Conservation (phyloP, 2,329 filamentous ascomycete species). For the Domatiomyces globalis region DNA sequence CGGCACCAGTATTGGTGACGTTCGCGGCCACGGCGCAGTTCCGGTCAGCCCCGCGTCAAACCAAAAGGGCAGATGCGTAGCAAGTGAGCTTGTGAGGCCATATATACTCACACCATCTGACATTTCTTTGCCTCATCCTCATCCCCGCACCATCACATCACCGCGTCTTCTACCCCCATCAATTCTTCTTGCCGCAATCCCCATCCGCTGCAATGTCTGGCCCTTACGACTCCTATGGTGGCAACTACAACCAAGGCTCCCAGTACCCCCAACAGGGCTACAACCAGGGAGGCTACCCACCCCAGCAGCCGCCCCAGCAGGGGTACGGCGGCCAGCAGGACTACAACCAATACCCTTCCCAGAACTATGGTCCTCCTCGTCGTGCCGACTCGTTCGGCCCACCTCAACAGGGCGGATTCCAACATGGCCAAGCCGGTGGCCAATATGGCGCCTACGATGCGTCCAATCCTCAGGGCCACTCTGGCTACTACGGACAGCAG, state of each 20-base stretch:
- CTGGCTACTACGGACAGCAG: constrained; percentile 24
- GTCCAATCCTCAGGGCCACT: constrained; percentile 23
- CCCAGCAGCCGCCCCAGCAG: constrained; percentile 22
- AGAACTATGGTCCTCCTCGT: constrained; percentile 33
- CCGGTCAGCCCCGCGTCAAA: neutral
- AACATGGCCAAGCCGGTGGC: constrained; percentile 29
- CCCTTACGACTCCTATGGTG: constrained; percentile 15
- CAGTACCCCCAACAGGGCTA: constrained; percentile 21
- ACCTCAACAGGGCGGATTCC: constrained; percentile 33
- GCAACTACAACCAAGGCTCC: constrained; percentile 16
- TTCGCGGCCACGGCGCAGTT: neutral
- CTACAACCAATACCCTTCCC: constrained; percentile 19
- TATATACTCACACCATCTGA: neutral
- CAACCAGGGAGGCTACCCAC: constrained; percentile 20
- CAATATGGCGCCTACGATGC: constrained; percentile 23
- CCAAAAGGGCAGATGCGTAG: neutral
- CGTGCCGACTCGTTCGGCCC: constrained; percentile 24
- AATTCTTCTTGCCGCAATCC: neutral
- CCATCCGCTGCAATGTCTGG: neutral
- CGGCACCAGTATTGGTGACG: no score
- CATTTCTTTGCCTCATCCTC: neutral
- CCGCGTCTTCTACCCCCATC: neutral
- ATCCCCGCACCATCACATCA: neutral
- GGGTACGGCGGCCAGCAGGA: constrained; percentile 21
- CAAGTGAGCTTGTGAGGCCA: neutral